Evolutionary conservation across 176 grass and related monocot species (phyloP).

Genomic region (Triticum aestivum): IWGSC_CS_RefSeq_v2.1 NC_057807.1:79938312-79938811

Average conservation of each 20-base stretch:
- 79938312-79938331: conserved; percentile 3
- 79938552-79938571: not conserved
- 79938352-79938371: not conserved
- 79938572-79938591: not conserved
- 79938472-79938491: not conserved
- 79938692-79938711: not conserved
- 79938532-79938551: no score
- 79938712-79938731: not conserved
- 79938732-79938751: not conserved
- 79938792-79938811: not conserved
- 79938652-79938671: not conserved
- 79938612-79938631: not conserved
- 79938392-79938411: not conserved
- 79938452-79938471: not conserved
- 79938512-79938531: not conserved
- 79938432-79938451: not conserved
- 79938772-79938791: not conserved
- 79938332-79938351: not conserved
- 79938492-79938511: not conserved
- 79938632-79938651: no score
- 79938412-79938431: not conserved
- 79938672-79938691: not conserved
- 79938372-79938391: not conserved
- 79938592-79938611: not conserved
- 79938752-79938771: not conserved